Percentiles rank a stretch among this genome's conserved stretches.
Evolutionary conservation across 148 eudicot genomes (phyloP).

Genomic region (Dianthus caryophyllus): DNA sequence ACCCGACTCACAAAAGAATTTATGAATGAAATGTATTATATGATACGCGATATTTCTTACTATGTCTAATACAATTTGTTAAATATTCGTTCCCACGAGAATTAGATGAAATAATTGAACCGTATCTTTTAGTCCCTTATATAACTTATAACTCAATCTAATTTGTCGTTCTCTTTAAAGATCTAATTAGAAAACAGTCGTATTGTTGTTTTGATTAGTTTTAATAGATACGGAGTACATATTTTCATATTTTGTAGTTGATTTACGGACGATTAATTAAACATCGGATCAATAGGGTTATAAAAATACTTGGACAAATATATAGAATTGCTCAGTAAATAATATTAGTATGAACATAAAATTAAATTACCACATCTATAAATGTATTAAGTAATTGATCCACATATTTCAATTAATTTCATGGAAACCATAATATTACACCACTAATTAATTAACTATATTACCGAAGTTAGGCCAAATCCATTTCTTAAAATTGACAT

Average conservation of each 20-base stretch:
- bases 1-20: too few relatives aligned
- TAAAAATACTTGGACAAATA: too few relatives aligned
- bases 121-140: not conserved
- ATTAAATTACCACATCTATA: not conserved
- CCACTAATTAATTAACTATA: not conserved
- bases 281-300: too few relatives aligned
- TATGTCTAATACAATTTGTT: not conserved
- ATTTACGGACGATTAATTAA: too few relatives aligned
- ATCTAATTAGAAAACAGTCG: not conserved
- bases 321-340: not conserved
- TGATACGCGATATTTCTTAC: conserved; percentile 7
- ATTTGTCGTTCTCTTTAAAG: not conserved
- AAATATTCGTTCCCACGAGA: not conserved
- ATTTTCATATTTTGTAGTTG: too few relatives aligned
- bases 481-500: conserved; percentile 1
- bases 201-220: not conserved
- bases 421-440: not conserved
- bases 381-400: not conserved
- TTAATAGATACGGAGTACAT: not conserved
- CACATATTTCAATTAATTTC: not conserved
- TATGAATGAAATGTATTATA: not conserved
- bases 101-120: not conserved
- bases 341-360: not conserved
- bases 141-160: not conserved
- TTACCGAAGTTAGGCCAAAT: conserved; percentile 12